Evolutionary conservation across 2,329 filamentous ascomycete species (phyloP).

Genomic region (Aspergillus sclerotialis): DNA sequence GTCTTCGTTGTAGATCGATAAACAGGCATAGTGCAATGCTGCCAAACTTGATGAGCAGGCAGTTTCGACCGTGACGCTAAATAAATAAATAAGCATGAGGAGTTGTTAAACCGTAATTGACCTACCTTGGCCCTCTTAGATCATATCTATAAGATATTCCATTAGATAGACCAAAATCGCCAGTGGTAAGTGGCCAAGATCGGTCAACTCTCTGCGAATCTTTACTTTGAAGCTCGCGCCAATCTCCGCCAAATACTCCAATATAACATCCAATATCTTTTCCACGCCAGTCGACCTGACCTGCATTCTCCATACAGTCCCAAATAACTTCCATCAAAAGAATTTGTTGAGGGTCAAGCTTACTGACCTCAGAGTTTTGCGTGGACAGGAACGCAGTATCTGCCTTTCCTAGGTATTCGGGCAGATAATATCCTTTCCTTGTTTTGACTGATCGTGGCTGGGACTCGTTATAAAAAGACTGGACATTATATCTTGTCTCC

Average conservation of each 20-base stretch:
- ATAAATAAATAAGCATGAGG: slow-evolving; percentile 2
- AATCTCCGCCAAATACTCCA: slow-evolving; percentile 18
- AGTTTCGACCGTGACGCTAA: slow-evolving; percentile 24
- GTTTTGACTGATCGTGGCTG: slow-evolving; percentile 4
- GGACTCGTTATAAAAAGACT: slow-evolving; percentile 13
- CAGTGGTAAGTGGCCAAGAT: slow-evolving; percentile 4
- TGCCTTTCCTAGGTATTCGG: slow-evolving; percentile 18
- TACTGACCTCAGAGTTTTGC: slow-evolving; percentile 10
- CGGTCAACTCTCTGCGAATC: slow-evolving; percentile 10
- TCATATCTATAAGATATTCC: slow-evolving; percentile 7
- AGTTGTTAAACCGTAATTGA: slow-evolving; percentile 13
- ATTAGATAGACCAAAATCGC: slow-evolving; percentile 8
- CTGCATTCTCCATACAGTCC: slow-evolving; percentile 25
- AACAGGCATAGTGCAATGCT: slow-evolving; percentile 22
- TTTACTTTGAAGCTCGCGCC: slow-evolving; percentile 13
- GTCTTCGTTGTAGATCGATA: slow-evolving; percentile 9
- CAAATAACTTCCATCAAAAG: slow-evolving; percentile 23
- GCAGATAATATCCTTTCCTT: slow-evolving; percentile 18
- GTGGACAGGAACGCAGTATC: slow-evolving; percentile 22
- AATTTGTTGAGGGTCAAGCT: slow-evolving; percentile 27
- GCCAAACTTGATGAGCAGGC: slow-evolving; percentile 31
- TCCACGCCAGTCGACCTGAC: slow-evolving; percentile 21
- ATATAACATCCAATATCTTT: slow-evolving; percentile 22
- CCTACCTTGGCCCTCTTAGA: slow-evolving; percentile 5
- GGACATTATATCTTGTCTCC: slow-evolving; percentile 15